These are phyloP conservation scores for Cladobotryum protrusum DNA, from an alignment of 2,329 filamentous ascomycete species.

Conservation along the genomic window DNA sequence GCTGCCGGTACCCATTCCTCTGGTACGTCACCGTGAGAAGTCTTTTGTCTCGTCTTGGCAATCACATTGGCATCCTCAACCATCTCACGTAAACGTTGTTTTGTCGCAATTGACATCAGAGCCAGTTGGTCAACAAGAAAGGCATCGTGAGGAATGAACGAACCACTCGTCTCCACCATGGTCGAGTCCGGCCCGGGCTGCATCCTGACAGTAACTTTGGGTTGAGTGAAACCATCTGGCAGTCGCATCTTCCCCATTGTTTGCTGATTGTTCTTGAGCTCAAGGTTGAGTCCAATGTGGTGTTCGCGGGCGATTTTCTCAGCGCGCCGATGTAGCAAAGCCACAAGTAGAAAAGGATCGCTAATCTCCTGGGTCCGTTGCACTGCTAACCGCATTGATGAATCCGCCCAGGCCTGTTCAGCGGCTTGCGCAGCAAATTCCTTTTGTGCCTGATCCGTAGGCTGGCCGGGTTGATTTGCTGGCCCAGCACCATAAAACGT, in stretches of 20 bases:
- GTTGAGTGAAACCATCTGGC: constrained; percentile 43
- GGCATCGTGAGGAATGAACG: constrained; percentile 69
- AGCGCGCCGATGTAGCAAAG: constrained; percentile 51
- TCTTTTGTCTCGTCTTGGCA: constrained; percentile 64
- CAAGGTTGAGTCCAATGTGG: constrained; percentile 49
- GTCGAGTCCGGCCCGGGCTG: constrained; percentile 56
- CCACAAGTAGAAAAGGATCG: constrained; percentile 66
- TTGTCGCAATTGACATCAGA: constrained; percentile 74
- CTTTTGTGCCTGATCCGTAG: constrained; percentile 47
- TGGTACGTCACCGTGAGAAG: constrained; percentile 73
- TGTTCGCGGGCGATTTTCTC: constrained; percentile 54
- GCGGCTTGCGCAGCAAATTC: constrained; percentile 60
- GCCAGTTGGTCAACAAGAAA: constrained; percentile 76
- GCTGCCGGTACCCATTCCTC: constrained; percentile 71
- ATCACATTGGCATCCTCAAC: constrained; percentile 71
- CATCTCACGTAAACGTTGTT: constrained; percentile 69
- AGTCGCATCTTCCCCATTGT: constrained; percentile 43
- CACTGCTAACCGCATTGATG: constrained; percentile 54
- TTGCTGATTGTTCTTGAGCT: constrained; percentile 42
- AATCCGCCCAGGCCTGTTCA: constrained; percentile 59
- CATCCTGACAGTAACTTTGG: constrained; percentile 47
- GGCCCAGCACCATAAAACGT: constrained; percentile 60
- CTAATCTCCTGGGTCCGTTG: constrained; percentile 62
- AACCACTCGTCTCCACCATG: constrained; percentile 56
- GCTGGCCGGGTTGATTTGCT: constrained; percentile 56